Base-by-base conservation (phyloP, 2,329 filamentous ascomycete species). In the Thermomyces lanuginosus region DNA sequence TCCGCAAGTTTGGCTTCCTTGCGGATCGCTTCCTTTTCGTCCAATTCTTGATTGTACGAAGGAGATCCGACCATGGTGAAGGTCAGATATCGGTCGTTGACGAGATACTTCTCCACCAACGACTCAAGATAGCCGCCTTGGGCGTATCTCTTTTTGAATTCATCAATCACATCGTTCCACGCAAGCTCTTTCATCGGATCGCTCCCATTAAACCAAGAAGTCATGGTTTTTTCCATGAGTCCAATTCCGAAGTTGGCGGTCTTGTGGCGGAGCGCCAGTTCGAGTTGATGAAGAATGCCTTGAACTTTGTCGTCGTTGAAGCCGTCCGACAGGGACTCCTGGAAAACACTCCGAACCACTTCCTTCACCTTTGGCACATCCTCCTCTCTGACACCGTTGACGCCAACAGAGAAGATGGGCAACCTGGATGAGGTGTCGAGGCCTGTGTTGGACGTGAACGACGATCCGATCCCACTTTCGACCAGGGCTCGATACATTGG, bases 231-330 rank as follows among this genome's bases (percentile, higher is more conserved):
- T 41, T 92, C 81, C 53, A 98, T 71, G 28, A 95, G 69, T 10
- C 76, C 75, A 64, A 93, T 81, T 8, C 89, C 89, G 46, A 98
- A 98, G 43, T 78, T 83, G 29, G 89, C 81, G 1, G 83, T 93
- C 62, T 95, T 95, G 58, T 98, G 83, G 56, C 93, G 93, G 25
- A 95, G 58, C 0, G 75, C 68, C n/a, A 98, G 65, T 48, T 98
- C 89, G 3, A 95, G 58, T 51, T 95, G 86, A 50, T 98, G 89
- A 28, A 98, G 64, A 36, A 91, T 78, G 2, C 89, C 89, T 36
- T 92, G 81, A 32, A 98, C 81, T 53, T 98, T 98, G 41, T 75
- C 72, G 42, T 75, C 66, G 32, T 89, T 83, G 40, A 98, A 92
- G 0, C 89, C 86, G 33, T 75, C 78, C 14, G 72, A 58, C 10